phyloP scores from a whole-genome alignment of 768 basidiomycete species.

The Psilocybe cyanescens region DNA sequence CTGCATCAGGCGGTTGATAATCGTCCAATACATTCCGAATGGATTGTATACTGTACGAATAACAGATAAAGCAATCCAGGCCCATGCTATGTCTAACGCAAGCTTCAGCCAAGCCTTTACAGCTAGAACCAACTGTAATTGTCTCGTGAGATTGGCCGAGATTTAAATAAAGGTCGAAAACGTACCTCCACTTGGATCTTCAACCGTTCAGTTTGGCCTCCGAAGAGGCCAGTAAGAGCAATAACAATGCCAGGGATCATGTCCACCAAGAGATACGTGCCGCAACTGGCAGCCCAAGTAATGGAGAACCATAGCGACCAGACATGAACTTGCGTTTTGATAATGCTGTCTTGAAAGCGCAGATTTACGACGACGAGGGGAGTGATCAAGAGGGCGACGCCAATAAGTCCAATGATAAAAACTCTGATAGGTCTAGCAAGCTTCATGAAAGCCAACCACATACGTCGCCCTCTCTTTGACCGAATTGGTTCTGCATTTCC shows the following conservation, averaged over 20 bases:
- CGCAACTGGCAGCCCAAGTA: conserved; percentile 64
- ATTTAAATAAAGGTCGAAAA: background rate
- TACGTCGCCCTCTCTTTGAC: conserved; percentile 62
- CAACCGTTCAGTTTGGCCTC: conserved; percentile 66
- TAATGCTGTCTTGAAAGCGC: conserved; percentile 53
- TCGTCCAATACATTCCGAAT: conserved; percentile 66
- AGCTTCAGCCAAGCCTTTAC: conserved; percentile 76
- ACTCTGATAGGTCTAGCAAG: conserved; percentile 63
- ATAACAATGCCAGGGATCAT: conserved; percentile 61
- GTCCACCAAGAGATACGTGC: conserved; percentile 68
- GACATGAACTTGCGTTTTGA: conserved; percentile 58
- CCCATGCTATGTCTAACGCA: conserved; percentile 65
- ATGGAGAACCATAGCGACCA: conserved; percentile 74
- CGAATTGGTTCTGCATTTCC: conserved; percentile 32
- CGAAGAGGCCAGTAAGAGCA: conserved; percentile 53
- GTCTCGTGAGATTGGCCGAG: background rate
- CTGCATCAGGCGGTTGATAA: conserved; percentile 74
- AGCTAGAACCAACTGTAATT: conserved; percentile 62
- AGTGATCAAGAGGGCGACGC: conserved; percentile 65
- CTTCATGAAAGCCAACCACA: conserved; percentile 71
- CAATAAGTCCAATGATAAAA: conserved; percentile 60
- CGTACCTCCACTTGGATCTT: conserved; percentile 72
- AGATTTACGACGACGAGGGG: conserved; percentile 72
- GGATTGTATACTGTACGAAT: conserved; percentile 62
- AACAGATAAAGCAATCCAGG: conserved; percentile 75